Percentiles rank a stretch among this genome's conserved stretches.
These are phyloP conservation scores for Allium sativum DNA, from an alignment of 106 monocot genomes.

Conservation along the genomic window DNA sequence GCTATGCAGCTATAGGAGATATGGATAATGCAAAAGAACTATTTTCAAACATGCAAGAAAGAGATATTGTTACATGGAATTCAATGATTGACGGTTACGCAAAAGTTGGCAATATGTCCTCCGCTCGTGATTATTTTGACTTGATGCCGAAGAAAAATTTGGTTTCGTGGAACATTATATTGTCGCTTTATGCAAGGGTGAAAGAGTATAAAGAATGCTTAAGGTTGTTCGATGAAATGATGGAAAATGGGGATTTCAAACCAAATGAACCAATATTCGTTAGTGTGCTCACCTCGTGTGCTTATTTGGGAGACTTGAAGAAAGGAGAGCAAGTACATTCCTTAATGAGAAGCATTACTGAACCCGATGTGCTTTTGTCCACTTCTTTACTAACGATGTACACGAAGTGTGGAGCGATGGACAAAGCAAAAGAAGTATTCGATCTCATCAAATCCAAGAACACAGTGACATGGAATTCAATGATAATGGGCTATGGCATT, in stretches of 20 bases:
- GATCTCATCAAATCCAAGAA: constrained; percentile 39
- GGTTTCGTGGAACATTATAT: constrained; percentile 68
- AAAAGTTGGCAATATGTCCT: constrained; percentile 10
- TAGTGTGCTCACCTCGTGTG: constrained; percentile 54
- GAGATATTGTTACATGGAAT: constrained; percentile 58
- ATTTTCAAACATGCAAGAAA: constrained; percentile 37
- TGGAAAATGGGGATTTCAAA: constrained; percentile 5
- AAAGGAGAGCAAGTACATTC: constrained; percentile 59
- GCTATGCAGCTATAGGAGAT: constrained; percentile 25
- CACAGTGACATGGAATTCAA: constrained; percentile 52
- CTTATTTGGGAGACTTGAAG: constrained; percentile 35
- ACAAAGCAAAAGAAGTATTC: constrained; percentile 33
- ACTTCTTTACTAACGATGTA: constrained; percentile 73
- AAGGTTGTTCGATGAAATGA: constrained; percentile 46
- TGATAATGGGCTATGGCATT: constrained; percentile 60
- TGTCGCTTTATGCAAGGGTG: constrained; percentile 40
- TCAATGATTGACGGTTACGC: constrained; percentile 50
- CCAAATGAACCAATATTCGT: constrained; percentile 61
- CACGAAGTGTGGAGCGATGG: constrained; percentile 59
- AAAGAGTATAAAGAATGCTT: constrained; percentile 47
- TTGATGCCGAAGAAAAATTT: constrained; percentile 29
- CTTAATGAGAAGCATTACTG: constrained; percentile 14
- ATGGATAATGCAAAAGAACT: constrained; percentile 33
- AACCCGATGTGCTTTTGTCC: constrained; percentile 42
- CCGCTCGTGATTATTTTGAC: constrained; percentile 43